These are phyloP conservation scores for Phialocephala sp. DNA, from an alignment of 2,329 filamentous ascomycete species.

Conservation along the genomic window DNA sequence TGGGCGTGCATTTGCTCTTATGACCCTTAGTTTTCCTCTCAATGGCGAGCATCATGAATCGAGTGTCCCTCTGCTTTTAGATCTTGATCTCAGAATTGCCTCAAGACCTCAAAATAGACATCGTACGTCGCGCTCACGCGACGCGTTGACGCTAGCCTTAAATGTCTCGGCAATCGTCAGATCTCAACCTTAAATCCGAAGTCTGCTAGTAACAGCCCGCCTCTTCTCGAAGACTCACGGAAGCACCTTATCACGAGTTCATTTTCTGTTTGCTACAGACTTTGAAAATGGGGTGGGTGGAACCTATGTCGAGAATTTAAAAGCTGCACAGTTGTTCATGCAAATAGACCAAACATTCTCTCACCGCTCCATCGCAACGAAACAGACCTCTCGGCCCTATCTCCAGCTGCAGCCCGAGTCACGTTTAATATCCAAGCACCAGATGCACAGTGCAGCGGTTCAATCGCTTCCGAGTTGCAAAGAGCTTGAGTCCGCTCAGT, in stretches of 20 bases:
- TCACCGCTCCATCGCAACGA: constrained; percentile 8
- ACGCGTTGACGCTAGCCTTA: background rate
- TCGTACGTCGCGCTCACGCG: background rate
- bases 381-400: constrained; percentile 5
- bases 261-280: background rate
- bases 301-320: background rate
- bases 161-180: background rate
- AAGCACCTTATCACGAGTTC: background rate
- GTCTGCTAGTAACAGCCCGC: background rate
- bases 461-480: constrained; percentile 16
- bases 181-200: background rate
- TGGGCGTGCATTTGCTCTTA: constrained; percentile 49
- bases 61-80: no score
- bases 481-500: constrained; percentile 9
- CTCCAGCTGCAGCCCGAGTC: constrained; percentile 12
- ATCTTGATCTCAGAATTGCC: background rate
- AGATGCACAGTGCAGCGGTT: constrained; percentile 15
- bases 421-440: constrained; percentile 21
- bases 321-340: constrained; percentile 1
- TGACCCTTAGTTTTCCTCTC: constrained; percentile 34
- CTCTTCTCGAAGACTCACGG: background rate
- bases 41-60: constrained; percentile 39
- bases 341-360: background rate
- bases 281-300: background rate
- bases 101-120: background rate